Evolutionary conservation across 495 filamentous ascomycete genomes (phyloP), one percentile per base, ranked within the genome.

Genomic region (Aspergillus egyptiacus): DNA sequence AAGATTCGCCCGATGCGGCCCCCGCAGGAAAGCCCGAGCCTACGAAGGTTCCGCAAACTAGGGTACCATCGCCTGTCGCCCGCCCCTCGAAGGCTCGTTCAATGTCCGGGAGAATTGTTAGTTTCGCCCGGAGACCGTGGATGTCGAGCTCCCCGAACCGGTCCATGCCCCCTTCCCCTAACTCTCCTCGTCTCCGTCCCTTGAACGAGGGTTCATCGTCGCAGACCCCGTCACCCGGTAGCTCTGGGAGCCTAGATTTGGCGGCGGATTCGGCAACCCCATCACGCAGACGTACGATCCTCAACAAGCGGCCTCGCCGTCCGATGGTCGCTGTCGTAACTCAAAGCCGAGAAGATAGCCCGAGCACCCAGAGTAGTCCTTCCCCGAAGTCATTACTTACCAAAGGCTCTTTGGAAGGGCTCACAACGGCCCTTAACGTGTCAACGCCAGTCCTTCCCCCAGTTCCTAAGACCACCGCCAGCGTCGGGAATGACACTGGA

Each of bases 61-160:
- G 56, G 50, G 59, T 66, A 3, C 68, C 66, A 4, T 68, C 70
- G 46, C 68, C 67, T 4, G 66, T 65, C 13, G 65, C 58, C 24
- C 68, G 69, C 36, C 70, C 68, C n/a, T 66, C 70, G 1, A 76
- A 74, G 46, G 56, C 62, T 19, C 70, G 70, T 34, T 71, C 74
- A 4, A 77, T 84, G 57, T 82, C 83, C 5, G 82, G 81, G 33
- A 78, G 83, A 22, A 74, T 88, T 57, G 77, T 80, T 49, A 81
- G 71, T 50, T 75, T 87, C 54, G 80, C 84, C 10, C 78, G 77
- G 52, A 79, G 78, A 58, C 81, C 84, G 35, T 88, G 85, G 84
- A 77, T 78, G 11, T 67, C 78, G 7, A 68, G 65, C 34, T 84
- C 84, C 17, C 71, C 76, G 8, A 82, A 81, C 25, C 71, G 78